Base-by-base conservation (phyloP, 148 eudicot genomes). In the Drosera capensis region DNA sequence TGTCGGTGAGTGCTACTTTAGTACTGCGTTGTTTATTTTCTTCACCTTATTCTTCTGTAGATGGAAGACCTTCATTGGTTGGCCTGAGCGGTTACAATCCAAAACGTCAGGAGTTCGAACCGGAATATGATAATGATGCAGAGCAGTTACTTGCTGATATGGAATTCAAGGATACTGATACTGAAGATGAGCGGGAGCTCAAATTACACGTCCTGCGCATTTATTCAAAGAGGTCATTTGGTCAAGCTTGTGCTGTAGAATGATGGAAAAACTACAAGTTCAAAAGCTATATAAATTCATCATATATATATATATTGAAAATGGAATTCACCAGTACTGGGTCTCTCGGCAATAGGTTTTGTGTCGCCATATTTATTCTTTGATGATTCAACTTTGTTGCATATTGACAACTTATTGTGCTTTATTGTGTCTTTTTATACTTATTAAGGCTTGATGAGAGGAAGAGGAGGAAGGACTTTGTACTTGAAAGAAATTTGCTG, bases 381-480 rank as follows among this genome's bases (percentile, higher is more conserved):
- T 34, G 38, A 2, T 34, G n/a, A 13, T 34, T 29, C 35, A 29
- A 29, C 35, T 29, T 29, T 7, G 7, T 29, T 15, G 6, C 2
- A 2, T 34, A 34, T 34, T 34, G 38, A 34, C 11, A 11, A 7
- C 8, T 34, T 2, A 34, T 34, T 34, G n/a, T 1, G 6, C 14
- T 34, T 1, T 1, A 7, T 11, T 11, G 11, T 34, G 6, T 15
- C 0, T 15, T 34, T 34, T 11, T 34, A 11, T 15, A 41, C 19
- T 15, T 3, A 17, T 45, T 25, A 67, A 81, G 96, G 77, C 86
- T 81, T 49, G 84, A 81, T 66, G 96, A 86, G 64, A 86, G 93
- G 63, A 86, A 76, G 51, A 67, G 93, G 44, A 72, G 96, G 63
- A 86, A 81, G 60, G 77, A 86, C 63, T 86, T 86, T 59, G 66